Base-by-base conservation (phyloP, 192 early-diverging fungal species). In the Coemansia asiatica region DNA sequence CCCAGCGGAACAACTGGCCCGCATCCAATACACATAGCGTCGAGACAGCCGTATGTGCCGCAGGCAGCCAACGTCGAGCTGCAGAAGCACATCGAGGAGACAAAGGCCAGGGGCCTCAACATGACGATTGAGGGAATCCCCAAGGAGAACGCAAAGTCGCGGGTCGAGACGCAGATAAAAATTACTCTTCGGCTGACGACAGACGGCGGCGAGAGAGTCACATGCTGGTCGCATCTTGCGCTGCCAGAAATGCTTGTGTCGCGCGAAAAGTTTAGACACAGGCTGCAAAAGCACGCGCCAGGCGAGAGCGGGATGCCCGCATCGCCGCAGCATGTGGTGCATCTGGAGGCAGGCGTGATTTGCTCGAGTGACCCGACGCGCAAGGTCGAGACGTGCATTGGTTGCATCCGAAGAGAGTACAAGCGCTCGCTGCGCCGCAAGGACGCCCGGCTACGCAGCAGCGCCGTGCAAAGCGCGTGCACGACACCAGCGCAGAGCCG, bases 91-190 rank as follows among this genome's bases (percentile, higher is more conserved):
- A 71, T 76, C 19, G 74, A 82, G 19, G 64, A 76, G 25, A 66
- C 63, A 8, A 73, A 68, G 68, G 74, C 74, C 46, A 46, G 58
- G 10, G 79, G 79, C 19, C 71, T 82, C 50, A 48, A 50, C 48
- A 59, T 82, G 28, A 64, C 64, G 47, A 63, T 82, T 23, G 79
- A 82, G 25, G 79, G 79, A 18, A 76, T 82, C n/a, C 64, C 79
- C 27, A 57, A 48, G 29, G 79, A 82, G 35, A 82, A 82, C 27
- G 90, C 90, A 28, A 93, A 94, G 72, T 95, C 92, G 12, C 82
- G 95, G 6, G 95, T 96, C 38, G 94, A 98, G 80, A 98, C 95
- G 21, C 95, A 95, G 79, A 94, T 95, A 69, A 95, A 94, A 62
- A 82, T 96, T 25, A 93, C 91, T 29, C 72, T 98, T 67, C 91